Evolutionary conservation across 2,329 filamentous ascomycete genomes (phyloP).

Genomic region (Botrytis sinoallii): DNA sequence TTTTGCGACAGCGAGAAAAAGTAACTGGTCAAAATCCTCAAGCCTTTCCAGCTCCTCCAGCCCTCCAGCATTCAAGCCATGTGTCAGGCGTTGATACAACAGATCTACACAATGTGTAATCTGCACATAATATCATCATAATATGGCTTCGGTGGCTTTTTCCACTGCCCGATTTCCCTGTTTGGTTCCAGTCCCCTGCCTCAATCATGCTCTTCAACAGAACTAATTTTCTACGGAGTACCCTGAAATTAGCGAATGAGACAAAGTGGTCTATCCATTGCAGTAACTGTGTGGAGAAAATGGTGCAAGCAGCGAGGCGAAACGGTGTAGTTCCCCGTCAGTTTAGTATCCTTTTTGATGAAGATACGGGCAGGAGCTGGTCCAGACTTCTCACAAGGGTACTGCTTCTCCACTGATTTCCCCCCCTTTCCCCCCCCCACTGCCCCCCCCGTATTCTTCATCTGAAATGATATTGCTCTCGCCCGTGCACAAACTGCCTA

Average conservation of each 20-base stretch:
- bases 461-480: background rate
- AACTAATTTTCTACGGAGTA: background rate
- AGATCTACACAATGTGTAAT: background rate
- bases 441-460: background rate
- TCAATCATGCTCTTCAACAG: background rate
- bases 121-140: background rate
- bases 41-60: background rate
- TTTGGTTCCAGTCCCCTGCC: background rate
- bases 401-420: background rate
- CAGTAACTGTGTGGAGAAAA: background rate
- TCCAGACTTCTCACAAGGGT: background rate
- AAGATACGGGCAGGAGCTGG: constrained; percentile 1
- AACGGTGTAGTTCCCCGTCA: constrained; percentile 9
- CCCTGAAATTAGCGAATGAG: background rate
- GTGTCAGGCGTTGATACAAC: background rate
- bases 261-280: background rate
- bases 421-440: background rate
- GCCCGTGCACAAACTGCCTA: background rate
- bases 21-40: background rate
- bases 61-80: background rate
- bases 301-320: background rate
- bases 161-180: background rate
- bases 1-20: background rate
- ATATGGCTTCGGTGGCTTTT: background rate
- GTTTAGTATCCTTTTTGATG: background rate